Evolutionary conservation across 495 filamentous ascomycete species (phyloP).

Genomic region (Aspergillus avenaceus): DNA sequence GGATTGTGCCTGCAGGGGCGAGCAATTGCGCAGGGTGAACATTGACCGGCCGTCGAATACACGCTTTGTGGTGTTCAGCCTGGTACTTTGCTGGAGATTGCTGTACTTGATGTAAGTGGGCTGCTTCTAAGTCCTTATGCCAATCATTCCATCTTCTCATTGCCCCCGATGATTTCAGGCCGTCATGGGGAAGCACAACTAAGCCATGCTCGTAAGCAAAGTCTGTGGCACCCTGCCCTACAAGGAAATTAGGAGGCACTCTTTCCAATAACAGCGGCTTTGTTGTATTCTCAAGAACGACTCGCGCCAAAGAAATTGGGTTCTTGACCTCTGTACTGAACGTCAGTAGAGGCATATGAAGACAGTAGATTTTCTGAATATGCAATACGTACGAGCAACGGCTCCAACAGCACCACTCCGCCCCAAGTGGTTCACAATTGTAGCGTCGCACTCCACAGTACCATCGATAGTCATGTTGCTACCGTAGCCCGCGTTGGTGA

Average conservation of each 20-base stretch:
- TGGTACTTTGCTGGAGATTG: constrained; percentile 10
- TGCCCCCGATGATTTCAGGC: constrained; percentile 68
- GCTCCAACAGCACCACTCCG: constrained; percentile 92
- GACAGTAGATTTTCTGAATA: background rate
- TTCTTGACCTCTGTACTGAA: constrained; percentile 72
- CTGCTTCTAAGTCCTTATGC: constrained; percentile 66
- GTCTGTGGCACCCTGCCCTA: constrained; percentile 74
- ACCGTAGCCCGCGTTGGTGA: constrained; percentile 94
- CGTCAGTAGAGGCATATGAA: too few species aligned
- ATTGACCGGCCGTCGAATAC: constrained; percentile 14
- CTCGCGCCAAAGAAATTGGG: constrained; percentile 80
- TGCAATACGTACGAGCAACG: constrained; percentile 64
- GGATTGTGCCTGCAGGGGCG: constrained; percentile 4
- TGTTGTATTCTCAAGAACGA: constrained; percentile 71
- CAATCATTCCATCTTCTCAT: constrained; percentile 71
- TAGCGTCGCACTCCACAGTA: constrained; percentile 89
- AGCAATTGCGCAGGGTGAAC: constrained; percentile 13
- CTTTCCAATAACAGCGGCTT: constrained; percentile 72
- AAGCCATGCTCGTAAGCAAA: constrained; percentile 80
- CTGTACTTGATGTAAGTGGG: constrained; percentile 28
- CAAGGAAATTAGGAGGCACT: constrained; percentile 88
- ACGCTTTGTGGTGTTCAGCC: constrained; percentile 13
- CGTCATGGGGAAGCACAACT: constrained; percentile 62
- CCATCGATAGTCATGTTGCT: constrained; percentile 93
- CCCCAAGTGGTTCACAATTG: constrained; percentile 83